Percentiles rank a stretch among this genome's conserved stretches.
These are phyloP conservation scores for Cadophora sp. DNA, from an alignment of 2,329 filamentous ascomycete genomes.

Conservation along the genomic window DNA sequence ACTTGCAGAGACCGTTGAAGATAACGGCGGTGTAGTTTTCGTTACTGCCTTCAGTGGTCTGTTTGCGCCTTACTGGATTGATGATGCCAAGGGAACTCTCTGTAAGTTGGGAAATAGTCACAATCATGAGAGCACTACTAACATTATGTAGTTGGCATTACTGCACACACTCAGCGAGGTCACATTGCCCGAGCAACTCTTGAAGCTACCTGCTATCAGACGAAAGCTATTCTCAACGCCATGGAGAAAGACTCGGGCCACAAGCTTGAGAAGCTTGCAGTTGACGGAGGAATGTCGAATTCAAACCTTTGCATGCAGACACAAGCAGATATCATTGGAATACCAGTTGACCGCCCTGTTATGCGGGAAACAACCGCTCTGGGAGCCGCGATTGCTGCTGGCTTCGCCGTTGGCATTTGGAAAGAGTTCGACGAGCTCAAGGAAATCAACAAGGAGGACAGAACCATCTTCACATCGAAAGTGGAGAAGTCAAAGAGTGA, in stretches of 20 bases:
- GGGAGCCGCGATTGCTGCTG: conserved; percentile 82
- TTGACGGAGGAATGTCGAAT: conserved; percentile 77
- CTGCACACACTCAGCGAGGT: conserved; percentile 71
- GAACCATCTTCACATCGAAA: conserved; percentile 71
- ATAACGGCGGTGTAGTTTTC: conserved; percentile 73
- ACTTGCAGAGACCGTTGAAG: conserved; percentile 66
- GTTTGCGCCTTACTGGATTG: conserved; percentile 79
- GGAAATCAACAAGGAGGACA: conserved; percentile 72
- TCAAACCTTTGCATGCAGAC: conserved; percentile 78
- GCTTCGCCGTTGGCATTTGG: conserved; percentile 79
- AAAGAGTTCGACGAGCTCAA: conserved; percentile 75
- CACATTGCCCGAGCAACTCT: conserved; percentile 76
- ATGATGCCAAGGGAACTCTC: conserved; percentile 75
- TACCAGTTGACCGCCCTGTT: conserved; percentile 76
- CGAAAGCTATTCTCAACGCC: conserved; percentile 74
- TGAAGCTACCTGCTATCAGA: conserved; percentile 77
- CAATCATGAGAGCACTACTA: conserved; percentile 18
- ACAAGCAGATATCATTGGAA: conserved; percentile 81
- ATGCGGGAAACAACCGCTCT: conserved; percentile 88
- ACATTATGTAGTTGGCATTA: conserved; percentile 62
- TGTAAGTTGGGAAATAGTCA: conserved; percentile 50
- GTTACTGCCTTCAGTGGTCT: conserved; percentile 77
- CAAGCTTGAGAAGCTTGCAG: conserved; percentile 66
- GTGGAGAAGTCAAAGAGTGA: conserved; percentile 65
- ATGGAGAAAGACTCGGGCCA: conserved; percentile 76